A percentile compares a stretch with the other conserved stretches of the same genome.
phyloP scores from a whole-genome alignment of 352 stramenopile species.

The Bremia lactucae region DNA sequence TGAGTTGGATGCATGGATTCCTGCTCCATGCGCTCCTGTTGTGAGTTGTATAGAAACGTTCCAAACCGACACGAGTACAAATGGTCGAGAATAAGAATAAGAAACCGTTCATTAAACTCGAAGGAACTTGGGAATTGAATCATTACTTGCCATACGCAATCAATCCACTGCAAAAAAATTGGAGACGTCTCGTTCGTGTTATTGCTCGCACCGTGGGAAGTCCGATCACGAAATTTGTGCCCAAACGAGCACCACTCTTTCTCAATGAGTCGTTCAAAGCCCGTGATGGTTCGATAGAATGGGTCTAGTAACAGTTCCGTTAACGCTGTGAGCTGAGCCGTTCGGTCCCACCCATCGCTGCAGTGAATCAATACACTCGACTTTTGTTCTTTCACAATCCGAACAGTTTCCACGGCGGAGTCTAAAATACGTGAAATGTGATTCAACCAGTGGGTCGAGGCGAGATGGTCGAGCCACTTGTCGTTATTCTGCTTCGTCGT shows the following conservation, averaged over 20 bases:
- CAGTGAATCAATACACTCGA: constrained; percentile 96
- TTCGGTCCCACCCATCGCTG: constrained; percentile 97
- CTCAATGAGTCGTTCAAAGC: constrained; percentile 80
- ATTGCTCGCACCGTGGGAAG: constrained; percentile 38
- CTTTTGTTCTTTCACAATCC: constrained; percentile 65
- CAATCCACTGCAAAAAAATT: constrained; percentile 91
- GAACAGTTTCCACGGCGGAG: constrained; percentile 74
- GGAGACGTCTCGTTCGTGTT: constrained; percentile 88
- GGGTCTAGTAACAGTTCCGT: constrained; percentile 85
- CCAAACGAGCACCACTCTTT: constrained; percentile 88
- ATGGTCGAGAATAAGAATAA: constrained; percentile 76
- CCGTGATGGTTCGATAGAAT: constrained; percentile 82
- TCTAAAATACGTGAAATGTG: constrained; percentile 73
- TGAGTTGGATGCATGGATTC: constrained; percentile 42
- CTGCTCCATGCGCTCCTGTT: constrained; percentile 51
- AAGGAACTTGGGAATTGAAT: constrained; percentile 71
- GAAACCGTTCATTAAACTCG: constrained; percentile 78
- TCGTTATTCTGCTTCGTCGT: constrained; percentile 53
- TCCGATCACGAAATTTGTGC: constrained; percentile 80
- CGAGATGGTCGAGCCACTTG: constrained; percentile 76
- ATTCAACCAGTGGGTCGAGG: constrained; percentile 61
- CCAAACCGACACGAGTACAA: constrained; percentile 76
- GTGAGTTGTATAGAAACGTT: constrained; percentile 95
- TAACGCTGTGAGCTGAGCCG: constrained; percentile 76
- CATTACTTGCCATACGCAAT: constrained; percentile 79